Evolutionary conservation across 768 basidiomycete genomes (phyloP), one percentile per base, ranked within the genome.

Genomic region (Boletus patriciae): DNA sequence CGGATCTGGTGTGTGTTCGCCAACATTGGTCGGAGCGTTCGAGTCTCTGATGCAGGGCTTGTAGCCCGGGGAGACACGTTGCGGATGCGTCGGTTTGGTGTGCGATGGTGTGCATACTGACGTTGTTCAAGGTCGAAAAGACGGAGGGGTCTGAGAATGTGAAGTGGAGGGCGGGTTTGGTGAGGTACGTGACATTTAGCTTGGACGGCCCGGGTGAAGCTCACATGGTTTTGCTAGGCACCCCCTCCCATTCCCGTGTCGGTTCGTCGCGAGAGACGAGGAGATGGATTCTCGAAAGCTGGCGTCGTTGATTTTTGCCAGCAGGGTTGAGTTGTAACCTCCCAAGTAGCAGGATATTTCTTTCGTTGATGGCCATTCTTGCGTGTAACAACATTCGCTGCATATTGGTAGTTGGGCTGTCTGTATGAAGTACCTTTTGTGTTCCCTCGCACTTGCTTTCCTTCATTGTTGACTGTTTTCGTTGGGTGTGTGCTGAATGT

Each of bases 81-180:
- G 66, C 55, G 21, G 66, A 65, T 16, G 66, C 57, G 3, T 66
- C 61, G 3, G 3, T 68, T 10, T 67, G 66, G 66, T 60, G 42
- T 25, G 66, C 64, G 16, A 66, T 68, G 23, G 59, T 44, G 18
- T 63, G 57, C 9, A 59, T 68, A 2, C 31, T 68, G 10, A 6
- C 55, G 1, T 0, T 61, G 31, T 68, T 68, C 33, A 34, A 13
- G 33, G 15, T 34, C 33, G 54, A 63, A 18, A 59, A 57, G 42
- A 57, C 55, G 25, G 47, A 54, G 13, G 66, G 58, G 1, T 54
- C 58, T 25, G 58, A 61, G 3, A 47, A 68, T 3, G 37, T 68
- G 8, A 46, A 59, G n/a, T 67, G 64, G 64, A 46, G 37, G 34
- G 58, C 37, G 27, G 66, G 66, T 10, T 16, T 66, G 27, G 11